Percentiles rank a stretch among this genome's conserved stretches.
These are phyloP conservation scores for Ciborinia camelliae DNA, from an alignment of 2,329 filamentous ascomycete genomes.

Conservation along the genomic window DNA sequence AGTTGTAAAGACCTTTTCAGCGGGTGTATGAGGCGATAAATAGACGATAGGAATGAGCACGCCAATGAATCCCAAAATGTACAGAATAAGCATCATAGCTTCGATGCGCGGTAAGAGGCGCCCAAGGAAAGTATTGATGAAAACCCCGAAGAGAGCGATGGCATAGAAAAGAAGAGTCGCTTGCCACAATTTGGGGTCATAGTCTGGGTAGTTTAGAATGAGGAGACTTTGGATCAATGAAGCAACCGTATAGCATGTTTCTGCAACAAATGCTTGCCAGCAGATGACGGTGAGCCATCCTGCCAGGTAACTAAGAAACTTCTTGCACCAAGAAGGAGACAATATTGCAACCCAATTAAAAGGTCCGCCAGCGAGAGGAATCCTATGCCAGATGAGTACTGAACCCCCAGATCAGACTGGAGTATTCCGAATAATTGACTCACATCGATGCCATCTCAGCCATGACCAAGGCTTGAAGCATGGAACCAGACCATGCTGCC, in stretches of 20 bases:
- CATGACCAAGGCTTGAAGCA: constrained; percentile 16
- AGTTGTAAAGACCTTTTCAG: constrained; percentile 15
- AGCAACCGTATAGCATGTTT: not conserved
- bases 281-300: constrained; percentile 19
- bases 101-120: constrained; percentile 14
- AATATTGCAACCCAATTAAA: constrained; percentile 22
- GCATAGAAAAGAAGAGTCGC: constrained; percentile 13
- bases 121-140: constrained; percentile 19
- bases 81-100: constrained; percentile 11
- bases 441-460: constrained; percentile 25
- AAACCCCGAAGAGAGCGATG: constrained; percentile 8
- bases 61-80: constrained; percentile 19
- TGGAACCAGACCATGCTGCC: constrained; percentile 12
- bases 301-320: constrained; percentile 22
- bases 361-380: constrained; percentile 20
- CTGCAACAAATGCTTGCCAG: constrained; percentile 11
- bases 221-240: constrained; percentile 10
- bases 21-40: constrained; percentile 23
- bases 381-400: constrained; percentile 23
- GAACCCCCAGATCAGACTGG: no score
- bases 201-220: constrained; percentile 2
- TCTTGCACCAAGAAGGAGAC: constrained; percentile 15
- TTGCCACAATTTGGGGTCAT: constrained; percentile 11
- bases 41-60: constrained; percentile 17
- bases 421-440: not conserved